These are phyloP conservation scores for Albifimbria verrucaria DNA, from an alignment of 2,329 filamentous ascomycete genomes.

Conservation along the genomic window DNA sequence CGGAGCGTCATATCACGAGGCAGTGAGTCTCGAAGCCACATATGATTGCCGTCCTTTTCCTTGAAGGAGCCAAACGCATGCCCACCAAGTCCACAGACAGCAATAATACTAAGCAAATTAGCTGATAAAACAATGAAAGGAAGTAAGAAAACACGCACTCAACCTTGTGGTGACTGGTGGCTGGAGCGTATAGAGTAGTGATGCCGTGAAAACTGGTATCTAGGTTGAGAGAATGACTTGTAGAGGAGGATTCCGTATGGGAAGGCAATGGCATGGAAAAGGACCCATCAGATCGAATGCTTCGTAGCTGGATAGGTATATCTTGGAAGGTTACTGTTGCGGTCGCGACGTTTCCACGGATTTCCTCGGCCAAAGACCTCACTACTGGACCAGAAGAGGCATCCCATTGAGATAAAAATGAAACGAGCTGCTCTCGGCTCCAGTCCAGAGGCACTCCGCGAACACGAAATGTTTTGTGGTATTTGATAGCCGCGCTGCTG, in stretches of 20 bases:
- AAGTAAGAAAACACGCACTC: not conserved
- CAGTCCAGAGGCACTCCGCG: not conserved
- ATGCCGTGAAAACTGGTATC: slow-evolving; percentile 5
- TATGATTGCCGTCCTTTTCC: slow-evolving; percentile 16
- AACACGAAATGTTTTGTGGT: not conserved
- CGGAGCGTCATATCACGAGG: slow-evolving; percentile 12
- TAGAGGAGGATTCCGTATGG: not conserved
- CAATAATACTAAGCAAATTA: slow-evolving; percentile 7
- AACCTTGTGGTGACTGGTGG: slow-evolving; percentile 1
- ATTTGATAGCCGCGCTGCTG: not conserved
- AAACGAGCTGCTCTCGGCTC: not conserved
- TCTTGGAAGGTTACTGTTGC: not conserved
- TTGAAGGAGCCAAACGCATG: slow-evolving; percentile 29
- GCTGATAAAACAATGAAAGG: not conserved
- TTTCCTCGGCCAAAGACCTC: not conserved
- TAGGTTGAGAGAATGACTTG: not conserved
- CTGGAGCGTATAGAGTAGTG: slow-evolving; percentile 4
- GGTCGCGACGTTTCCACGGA: not conserved
- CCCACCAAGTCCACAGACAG: slow-evolving; percentile 17
- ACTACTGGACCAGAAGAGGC: not conserved
- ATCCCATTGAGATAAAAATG: not conserved
- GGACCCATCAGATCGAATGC: not conserved
- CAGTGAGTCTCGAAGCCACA: slow-evolving; percentile 27
- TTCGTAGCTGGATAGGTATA: not conserved
- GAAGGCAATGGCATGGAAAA: not conserved